These are phyloP conservation scores for Iris macrosiphon DNA, from an alignment of 106 monocot species.

Conservation along the genomic window DNA sequence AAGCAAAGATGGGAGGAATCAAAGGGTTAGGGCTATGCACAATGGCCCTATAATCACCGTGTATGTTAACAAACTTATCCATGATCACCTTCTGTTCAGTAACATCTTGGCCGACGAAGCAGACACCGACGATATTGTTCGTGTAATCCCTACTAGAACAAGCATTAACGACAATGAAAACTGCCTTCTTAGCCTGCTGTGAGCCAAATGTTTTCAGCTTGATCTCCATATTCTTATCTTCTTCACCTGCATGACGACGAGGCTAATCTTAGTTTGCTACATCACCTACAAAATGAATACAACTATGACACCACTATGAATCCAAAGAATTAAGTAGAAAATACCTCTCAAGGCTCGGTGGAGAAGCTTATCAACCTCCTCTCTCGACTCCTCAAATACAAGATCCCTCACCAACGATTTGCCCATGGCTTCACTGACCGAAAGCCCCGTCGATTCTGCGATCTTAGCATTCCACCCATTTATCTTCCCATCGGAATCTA, in stretches of 20 bases:
- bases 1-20: constrained; percentile 94
- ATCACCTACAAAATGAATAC: too few species aligned
- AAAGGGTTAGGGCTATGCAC: constrained; percentile 82
- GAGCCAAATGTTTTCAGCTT: constrained; percentile 80
- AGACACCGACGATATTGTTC: constrained; percentile 77
- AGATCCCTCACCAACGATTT: constrained; percentile 81
- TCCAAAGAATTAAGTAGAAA: too few species aligned
- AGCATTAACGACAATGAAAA: constrained; percentile 87
- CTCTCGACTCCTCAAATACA: constrained; percentile 67
- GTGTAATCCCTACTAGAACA: constrained; percentile 88
- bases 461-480: constrained; percentile 97
- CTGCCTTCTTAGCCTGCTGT: constrained; percentile 40
- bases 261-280: constrained; percentile 7
- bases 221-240: constrained; percentile 92
- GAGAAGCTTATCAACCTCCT: constrained; percentile 61
- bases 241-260: constrained; percentile 79
- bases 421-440: constrained; percentile 85
- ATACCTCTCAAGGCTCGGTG: constrained; percentile 65
- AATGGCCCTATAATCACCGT: constrained; percentile 92
- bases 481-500: constrained; percentile 62
- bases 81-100: constrained; percentile 86
- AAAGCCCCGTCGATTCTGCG: constrained; percentile 70
- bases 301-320: too few species aligned
- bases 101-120: constrained; percentile 91
- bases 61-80: constrained; percentile 94